Base-by-base conservation (phyloP, 495 filamentous ascomycete genomes). In the Penicillium bialowiezense region DNA sequence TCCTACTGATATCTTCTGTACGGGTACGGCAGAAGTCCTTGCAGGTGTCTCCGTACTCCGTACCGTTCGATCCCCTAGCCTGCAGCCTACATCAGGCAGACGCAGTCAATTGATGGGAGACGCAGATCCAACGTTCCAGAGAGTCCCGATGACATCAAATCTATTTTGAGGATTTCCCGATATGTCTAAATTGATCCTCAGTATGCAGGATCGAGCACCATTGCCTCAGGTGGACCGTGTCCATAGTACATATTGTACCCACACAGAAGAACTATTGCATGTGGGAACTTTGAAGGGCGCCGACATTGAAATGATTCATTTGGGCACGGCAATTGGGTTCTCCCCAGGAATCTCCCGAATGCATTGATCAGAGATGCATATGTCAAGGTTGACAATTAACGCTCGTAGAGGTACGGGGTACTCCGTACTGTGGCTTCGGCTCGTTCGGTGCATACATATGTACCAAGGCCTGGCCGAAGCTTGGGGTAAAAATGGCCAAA, bases 21-120 rank as follows among this genome's bases (percentile, higher is more conserved):
- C 8, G 23, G 23, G 23, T 8, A 26, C 23, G 23, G 3, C 23
- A 26, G n/a, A n/a, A n/a, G 23, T 26, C 23, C 23, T 26, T 26
- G 23, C 23, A 26, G 23, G 23, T 26, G 23, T 8, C 23, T 26
- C 23, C 23, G 23, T 26, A 26, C 23, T 3, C 4, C 3, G 23
- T 26, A 26, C 23, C 17, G 37, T 48, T 48, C 19, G 36, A 23
- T 40, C 23, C 23, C 23, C 23, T 26, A 26, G 24, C 45, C 45
- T 48, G 44, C 45, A 31, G 36, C 45, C 26, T 32, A n/a, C 5
- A 31, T 38, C 17, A 40, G 18, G 36, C 45, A 14, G 28, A 32
- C 36, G 15, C 36, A 32, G 18, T 31, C 45, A 48, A 40, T 44
- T 44, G 42, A 23, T 40, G 20, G 26, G 35, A 13, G 45, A 40